phyloP scores from a whole-genome alignment of 257 asterid species.

The Solanum chmielewskii region DNA sequence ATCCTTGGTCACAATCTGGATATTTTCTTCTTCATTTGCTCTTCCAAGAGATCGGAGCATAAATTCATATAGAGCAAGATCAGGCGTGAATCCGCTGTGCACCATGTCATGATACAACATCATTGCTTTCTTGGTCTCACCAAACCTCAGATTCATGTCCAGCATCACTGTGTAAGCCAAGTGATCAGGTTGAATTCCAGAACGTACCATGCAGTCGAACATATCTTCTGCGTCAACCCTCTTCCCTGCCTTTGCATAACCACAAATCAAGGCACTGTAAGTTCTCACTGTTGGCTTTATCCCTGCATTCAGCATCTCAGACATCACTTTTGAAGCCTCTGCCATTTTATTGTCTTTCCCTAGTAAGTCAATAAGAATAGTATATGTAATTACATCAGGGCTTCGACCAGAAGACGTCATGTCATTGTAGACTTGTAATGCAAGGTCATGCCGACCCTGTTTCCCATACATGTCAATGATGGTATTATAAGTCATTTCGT shows the following conservation, averaged over 20 bases:
- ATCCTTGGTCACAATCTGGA: conserved; percentile 53
- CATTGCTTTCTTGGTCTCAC: conserved; percentile 42
- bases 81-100: conserved; percentile 60
- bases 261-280: conserved; percentile 91
- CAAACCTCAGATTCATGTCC: conserved; percentile 75
- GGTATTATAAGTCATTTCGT: conserved; percentile 94
- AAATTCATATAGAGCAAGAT: conserved; percentile 40
- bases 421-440: conserved; percentile 55
- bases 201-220: conserved; percentile 62
- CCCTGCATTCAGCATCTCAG: conserved; percentile 78
- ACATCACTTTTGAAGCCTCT: conserved; percentile 81
- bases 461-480: conserved; percentile 79
- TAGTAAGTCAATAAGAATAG: conserved; percentile 77
- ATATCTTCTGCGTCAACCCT: conserved; percentile 59
- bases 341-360: conserved; percentile 75
- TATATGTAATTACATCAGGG: conserved; percentile 93
- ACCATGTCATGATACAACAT: conserved; percentile 62
- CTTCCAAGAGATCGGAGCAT: conserved; percentile 45
- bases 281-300: conserved; percentile 71
- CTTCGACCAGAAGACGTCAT: conserved; percentile 63
- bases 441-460: conserved; percentile 58
- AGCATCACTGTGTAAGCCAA: conserved; percentile 78
- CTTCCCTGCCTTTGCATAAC: conserved; percentile 80
- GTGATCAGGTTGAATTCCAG: conserved; percentile 83
- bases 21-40: conserved; percentile 34